Evolutionary conservation across 805 yeast genomes (phyloP), one percentile per base, ranked within the genome.

Genomic region (Saturnispora sekii): DNA sequence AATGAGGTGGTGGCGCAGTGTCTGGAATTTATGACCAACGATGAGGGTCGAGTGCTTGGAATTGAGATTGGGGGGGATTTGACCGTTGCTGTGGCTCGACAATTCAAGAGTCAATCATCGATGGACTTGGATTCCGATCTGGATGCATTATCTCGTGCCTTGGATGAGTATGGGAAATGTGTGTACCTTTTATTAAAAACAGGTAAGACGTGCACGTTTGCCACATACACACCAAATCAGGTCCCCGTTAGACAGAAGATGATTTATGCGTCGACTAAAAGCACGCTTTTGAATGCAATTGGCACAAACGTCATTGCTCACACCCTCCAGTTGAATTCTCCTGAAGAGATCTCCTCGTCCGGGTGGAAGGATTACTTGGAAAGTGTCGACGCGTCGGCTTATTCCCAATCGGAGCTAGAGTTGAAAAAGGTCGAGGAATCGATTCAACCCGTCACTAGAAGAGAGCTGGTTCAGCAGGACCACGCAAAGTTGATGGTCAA

Each of bases 221-320:
- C 88, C 38, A 78, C 93, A 16, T 89, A 73, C 64, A 89, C 90
- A 43, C 97, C 98, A 0, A 97, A 90, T 60, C 62, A 63, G 41
- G 84, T 96, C 8, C 78, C 81, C 2, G 89, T 90, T 33, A 74
- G 88, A 47, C 72, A 74, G 46, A 93, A 90, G 61, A 93, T 93
- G 97, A 69, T 93, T 40, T 93, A 89, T 61, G 97, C 97, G 4
- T 85, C 96, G 2, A 80, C 94, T 10, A 86, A 86, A 49, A 82
- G 77, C 60, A 77, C 93, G 1, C 63, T 93, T 32, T 65, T 84
- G 45, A 77, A 84, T 53, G 81, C 82, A 50, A 57, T 81, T 7
- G 72, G 74, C 48, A 68, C 81, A 64, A 79, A 83, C 35, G 77
- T 73, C 30, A 12, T 42, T 8, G 7, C 38, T 5, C 16, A 11